A percentile compares a stretch with the other conserved stretches of the same genome.
phyloP scores from a whole-genome alignment of 106 monocot genomes.

The Dendrobium chrysotoxum region DNA sequence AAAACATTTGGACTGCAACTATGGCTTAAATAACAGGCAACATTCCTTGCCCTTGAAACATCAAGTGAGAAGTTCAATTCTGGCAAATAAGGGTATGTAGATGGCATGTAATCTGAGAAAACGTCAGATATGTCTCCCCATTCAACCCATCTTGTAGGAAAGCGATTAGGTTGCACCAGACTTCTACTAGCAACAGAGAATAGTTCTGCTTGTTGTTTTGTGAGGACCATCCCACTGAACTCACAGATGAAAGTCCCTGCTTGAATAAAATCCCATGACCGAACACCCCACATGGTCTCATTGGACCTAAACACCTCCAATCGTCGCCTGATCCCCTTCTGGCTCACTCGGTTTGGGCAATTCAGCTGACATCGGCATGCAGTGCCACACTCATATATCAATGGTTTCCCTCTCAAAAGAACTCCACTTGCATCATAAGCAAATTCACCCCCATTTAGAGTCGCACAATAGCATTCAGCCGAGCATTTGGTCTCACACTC shows the following conservation, averaged over 20 bases:
- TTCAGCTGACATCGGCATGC: conserved; percentile 30
- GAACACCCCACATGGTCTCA: conserved; percentile 48
- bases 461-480: conserved; percentile 25
- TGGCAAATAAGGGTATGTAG: conserved; percentile 15
- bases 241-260: conserved; percentile 56
- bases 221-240: conserved; percentile 29
- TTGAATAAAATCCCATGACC: conserved; percentile 52
- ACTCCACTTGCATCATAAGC: conserved; percentile 39
- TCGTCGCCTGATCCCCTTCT: conserved; percentile 30
- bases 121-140: conserved; percentile 53
- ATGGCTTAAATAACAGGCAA: conserved; percentile 46
- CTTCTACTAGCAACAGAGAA: conserved; percentile 6
- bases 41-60: conserved; percentile 43
- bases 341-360: conserved; percentile 46
- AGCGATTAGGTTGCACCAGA: conserved; percentile 31
- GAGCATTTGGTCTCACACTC: conserved; percentile 25
- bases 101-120: conserved; percentile 11
- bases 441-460: conserved; percentile 40
- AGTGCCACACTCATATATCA: conserved; percentile 51
- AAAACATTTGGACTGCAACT: conserved; percentile 54
- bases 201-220: conserved; percentile 20
- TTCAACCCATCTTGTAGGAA: conserved; percentile 43
- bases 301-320: conserved; percentile 51
- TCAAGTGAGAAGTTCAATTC: conserved; percentile 29
- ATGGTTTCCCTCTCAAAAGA: conserved; percentile 42